A percentile compares a stretch with the other conserved stretches of the same genome.
phyloP scores from a whole-genome alignment of 2,329 filamentous ascomycete species.

The Pseudogymnoascus sp. region DNA sequence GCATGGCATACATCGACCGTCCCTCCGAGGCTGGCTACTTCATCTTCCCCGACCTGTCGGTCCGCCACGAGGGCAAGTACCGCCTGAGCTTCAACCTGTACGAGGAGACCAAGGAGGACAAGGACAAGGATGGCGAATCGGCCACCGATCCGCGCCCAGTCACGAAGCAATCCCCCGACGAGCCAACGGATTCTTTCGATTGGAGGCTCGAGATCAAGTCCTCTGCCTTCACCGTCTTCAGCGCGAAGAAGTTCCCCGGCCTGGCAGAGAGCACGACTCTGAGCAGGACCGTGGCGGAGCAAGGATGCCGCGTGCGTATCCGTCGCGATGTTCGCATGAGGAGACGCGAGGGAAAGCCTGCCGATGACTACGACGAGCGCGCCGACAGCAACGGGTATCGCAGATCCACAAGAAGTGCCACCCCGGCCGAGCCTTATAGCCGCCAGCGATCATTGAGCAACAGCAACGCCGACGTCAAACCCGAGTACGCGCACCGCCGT shows the following conservation, averaged over 20 bases:
- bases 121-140: slow-evolving; percentile 58
- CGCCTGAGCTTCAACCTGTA: slow-evolving; percentile 87
- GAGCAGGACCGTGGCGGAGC: slow-evolving; percentile 87
- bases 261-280: slow-evolving; percentile 80
- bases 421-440: slow-evolving; percentile 18
- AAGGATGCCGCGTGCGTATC: slow-evolving; percentile 93
- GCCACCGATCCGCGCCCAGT: slow-evolving; percentile 24
- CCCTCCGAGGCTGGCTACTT: slow-evolving; percentile 80
- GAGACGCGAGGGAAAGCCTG: slow-evolving; percentile 64
- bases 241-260: slow-evolving; percentile 97
- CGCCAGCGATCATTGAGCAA: slow-evolving; percentile 54
- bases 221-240: slow-evolving; percentile 77
- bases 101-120: slow-evolving; percentile 80
- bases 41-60: slow-evolving; percentile 92
- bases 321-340: slow-evolving; percentile 89
- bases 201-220: slow-evolving; percentile 90
- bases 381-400: slow-evolving; percentile 57
- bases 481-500: slow-evolving; percentile 35
- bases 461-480: slow-evolving; percentile 41
- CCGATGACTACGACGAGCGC: slow-evolving; percentile 37
- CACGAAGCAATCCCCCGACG: slow-evolving; percentile 16
- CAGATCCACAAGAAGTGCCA: slow-evolving; percentile 27
- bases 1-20: slow-evolving; percentile 91
- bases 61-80: slow-evolving; percentile 90
- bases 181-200: slow-evolving; percentile 52